These are phyloP conservation scores for Sclerotinia minor DNA, from an alignment of 2,329 filamentous ascomycete genomes.

Conservation along the genomic window DNA sequence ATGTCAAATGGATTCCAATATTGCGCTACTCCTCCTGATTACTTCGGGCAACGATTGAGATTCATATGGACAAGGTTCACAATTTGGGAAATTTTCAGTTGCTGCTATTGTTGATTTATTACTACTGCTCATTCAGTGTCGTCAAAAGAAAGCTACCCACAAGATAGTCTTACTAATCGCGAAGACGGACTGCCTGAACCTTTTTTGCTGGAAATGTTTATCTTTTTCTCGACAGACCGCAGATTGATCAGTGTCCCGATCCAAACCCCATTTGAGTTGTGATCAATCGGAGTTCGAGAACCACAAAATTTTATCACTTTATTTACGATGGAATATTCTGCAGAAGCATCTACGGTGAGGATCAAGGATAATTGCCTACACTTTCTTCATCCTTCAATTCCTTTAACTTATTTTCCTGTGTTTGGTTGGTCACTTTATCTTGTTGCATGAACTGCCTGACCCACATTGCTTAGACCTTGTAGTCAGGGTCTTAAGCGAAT, in stretches of 20 bases:
- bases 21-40: neutral
- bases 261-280: neutral
- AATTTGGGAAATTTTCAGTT: neutral
- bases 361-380: neutral
- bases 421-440: slow-evolving; percentile 2
- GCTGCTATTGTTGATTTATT: neutral
- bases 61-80: neutral
- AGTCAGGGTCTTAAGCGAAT: slow-evolving; percentile 35
- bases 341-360: slow-evolving; percentile 19
- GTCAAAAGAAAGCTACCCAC: neutral
- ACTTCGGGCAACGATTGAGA: neutral
- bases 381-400: neutral
- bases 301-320: neutral
- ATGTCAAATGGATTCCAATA: neutral
- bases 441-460: slow-evolving; percentile 32
- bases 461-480: slow-evolving; percentile 26
- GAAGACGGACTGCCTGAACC: neutral
- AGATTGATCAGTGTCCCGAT: slow-evolving; percentile 6
- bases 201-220: neutral
- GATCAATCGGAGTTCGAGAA: neutral
- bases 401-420: neutral
- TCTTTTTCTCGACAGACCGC: neutral
- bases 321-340: slow-evolving; percentile 11
- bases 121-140: neutral
- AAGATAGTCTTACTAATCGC: neutral